Base-by-base conservation (phyloP, 192 early-diverging fungal species). In the Geosiphon pyriformis region DNA sequence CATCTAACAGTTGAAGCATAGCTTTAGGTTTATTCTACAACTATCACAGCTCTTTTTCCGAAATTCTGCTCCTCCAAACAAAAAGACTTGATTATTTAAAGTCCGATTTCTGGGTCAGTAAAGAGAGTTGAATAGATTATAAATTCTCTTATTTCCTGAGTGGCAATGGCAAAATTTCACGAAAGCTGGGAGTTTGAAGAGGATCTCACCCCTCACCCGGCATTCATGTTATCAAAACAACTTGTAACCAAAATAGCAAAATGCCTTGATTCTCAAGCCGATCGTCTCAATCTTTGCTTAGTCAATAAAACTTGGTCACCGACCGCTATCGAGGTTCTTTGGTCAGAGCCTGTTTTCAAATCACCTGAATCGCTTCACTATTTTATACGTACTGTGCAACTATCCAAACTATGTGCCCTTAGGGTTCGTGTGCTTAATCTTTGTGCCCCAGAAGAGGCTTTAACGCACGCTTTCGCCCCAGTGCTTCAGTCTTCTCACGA, bases 341-440 rank as follows among this genome's bases (percentile, higher is more conserved):
- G 77, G 77, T 60, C 72, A 52, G 54, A 42, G 31, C 77, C 77
- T 3, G 22, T 62, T 3, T 70, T 78, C 20, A 53, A 50, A 42
- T 56, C 47, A n/a, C 68, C 77, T 1, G 65, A 67, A 2, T 55
- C 71, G 8, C 71, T 78, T 26, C 55, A 62, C 12, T 25, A 26
- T 0, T 78, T 78, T 32, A 20, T 68, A 4, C 55, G 37, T 20
- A 34, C 52, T 2, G 52, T 76, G 6, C 37, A 48, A 1, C 12
- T 29, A 3, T 66, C 51, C 3, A 70, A 65, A 30, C 10, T 25
- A 0, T 27, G 65, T 42, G 70, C 74, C n/a, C 59, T 73, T 4
- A 26, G 68, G 26, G 73, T 78, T 3, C 68, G 65, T 11, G 32
- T 70, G 25, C 65, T 78, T 1, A 50, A 67, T 27, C 47, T 76